Evolutionary conservation across 1,139 yeast species (phyloP).

Genomic region (Zygoascus sp.): DNA sequence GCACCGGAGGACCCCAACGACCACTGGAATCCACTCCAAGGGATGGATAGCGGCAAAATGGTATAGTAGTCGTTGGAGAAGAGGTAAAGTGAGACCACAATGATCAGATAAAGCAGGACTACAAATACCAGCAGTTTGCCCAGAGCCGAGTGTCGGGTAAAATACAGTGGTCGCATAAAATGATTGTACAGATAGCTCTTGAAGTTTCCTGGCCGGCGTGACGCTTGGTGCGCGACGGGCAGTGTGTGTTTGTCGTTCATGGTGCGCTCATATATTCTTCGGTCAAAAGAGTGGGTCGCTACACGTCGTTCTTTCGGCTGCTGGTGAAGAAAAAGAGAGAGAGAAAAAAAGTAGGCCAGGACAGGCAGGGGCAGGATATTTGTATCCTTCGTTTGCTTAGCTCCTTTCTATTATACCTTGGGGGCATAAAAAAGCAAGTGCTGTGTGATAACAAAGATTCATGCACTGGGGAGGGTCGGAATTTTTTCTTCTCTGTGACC

Average conservation of each 20-base stretch:
- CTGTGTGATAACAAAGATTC: not conserved
- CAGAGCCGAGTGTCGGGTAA: constrained; percentile 17
- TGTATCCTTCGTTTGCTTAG: not conserved
- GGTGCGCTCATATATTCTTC: not conserved
- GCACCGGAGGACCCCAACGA: constrained; percentile 1
- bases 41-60: constrained; percentile 5
- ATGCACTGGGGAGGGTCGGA: not conserved
- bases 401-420: not conserved
- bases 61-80: constrained; percentile 20
- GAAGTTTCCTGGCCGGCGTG: not conserved
- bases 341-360: not conserved
- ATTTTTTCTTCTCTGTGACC: not conserved
- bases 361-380: not conserved
- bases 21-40: constrained; percentile 9
- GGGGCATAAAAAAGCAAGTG: not conserved
- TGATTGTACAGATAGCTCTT: not conserved
- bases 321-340: not conserved
- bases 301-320: not conserved
- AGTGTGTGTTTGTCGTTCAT: constrained; percentile 4
- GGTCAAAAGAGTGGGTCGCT: no score
- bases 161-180: constrained; percentile 12
- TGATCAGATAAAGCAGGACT: constrained; percentile 22
- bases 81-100: constrained; percentile 23
- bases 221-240: not conserved
- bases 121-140: constrained; percentile 20